phyloP scores from a whole-genome alignment of 768 basidiomycete species.

The Pleurotus tuber-regium region DNA sequence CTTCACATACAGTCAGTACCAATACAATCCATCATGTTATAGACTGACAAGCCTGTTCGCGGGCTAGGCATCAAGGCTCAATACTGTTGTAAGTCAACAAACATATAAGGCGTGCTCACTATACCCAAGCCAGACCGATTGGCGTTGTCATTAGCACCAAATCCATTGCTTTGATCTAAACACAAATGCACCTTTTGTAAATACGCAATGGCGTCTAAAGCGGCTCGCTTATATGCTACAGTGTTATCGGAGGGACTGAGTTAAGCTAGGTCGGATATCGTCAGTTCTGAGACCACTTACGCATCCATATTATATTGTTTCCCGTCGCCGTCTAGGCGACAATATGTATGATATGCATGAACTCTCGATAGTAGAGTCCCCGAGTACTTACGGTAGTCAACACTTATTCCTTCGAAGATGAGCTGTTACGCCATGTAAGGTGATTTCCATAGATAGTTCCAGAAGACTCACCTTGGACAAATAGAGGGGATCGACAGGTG shows the following conservation, averaged over 20 bases:
- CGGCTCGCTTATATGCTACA: constrained; percentile 79
- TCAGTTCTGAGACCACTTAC: constrained; percentile 35
- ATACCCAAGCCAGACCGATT: constrained; percentile 55
- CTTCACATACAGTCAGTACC: constrained; percentile 24
- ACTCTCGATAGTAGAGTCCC: neutral
- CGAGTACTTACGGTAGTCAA: constrained; percentile 63
- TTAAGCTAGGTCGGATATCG: too few species aligned
- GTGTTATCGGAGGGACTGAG: constrained; percentile 42
- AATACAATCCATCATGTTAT: neutral
- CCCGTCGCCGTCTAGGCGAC: constrained; percentile 58
- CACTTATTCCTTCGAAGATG: constrained; percentile 73
- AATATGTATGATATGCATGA: neutral
- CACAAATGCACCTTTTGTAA: constrained; percentile 51
- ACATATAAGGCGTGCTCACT: constrained; percentile 40
- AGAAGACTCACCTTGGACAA: constrained; percentile 50
- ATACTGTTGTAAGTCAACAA: neutral
- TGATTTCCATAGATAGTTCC: neutral
- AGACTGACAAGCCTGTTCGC: constrained; percentile 68
- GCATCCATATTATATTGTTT: constrained; percentile 79
- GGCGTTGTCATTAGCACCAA: neutral
- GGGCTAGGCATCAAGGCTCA: constrained; percentile 37
- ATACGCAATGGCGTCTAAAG: constrained; percentile 72
- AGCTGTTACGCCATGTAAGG: constrained; percentile 36
- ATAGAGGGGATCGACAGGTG: constrained; percentile 73
- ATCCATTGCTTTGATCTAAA: neutral